These are phyloP conservation scores for Ocimum tenuiflorum DNA, from an alignment of 257 asterid species.

Conservation along the genomic window DNA sequence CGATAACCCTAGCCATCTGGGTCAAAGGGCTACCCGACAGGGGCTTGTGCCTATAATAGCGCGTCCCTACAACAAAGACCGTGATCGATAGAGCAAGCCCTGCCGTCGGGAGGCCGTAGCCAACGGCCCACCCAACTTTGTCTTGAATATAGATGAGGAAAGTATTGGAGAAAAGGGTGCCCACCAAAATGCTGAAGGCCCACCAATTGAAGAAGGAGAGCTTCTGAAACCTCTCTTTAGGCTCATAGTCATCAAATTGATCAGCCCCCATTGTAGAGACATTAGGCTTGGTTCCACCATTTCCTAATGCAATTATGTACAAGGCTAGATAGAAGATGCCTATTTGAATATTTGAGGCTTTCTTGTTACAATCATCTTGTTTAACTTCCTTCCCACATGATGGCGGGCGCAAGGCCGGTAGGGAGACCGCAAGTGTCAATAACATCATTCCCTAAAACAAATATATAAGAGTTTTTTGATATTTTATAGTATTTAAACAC, in stretches of 20 bases:
- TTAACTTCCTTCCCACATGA: constrained; percentile 33
- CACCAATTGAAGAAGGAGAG: constrained; percentile 18
- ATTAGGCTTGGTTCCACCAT: constrained; percentile 80
- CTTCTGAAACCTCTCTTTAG: constrained; percentile 50
- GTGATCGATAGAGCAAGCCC: constrained; percentile 43
- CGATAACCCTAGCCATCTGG: constrained; percentile 53
- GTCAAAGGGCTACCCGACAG: constrained; percentile 49
- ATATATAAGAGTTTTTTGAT: no score
- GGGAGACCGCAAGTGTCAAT: constrained; percentile 44
- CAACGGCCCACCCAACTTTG: constrained; percentile 44
- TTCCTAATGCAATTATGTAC: constrained; percentile 57
- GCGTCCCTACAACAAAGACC: constrained; percentile 45
- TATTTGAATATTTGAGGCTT: constrained; percentile 36
- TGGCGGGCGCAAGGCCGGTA: constrained; percentile 43
- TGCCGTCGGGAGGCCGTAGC: constrained; percentile 47
- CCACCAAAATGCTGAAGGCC: constrained; percentile 63
- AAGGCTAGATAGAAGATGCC: constrained; percentile 47
- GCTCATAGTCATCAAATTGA: constrained; percentile 56
- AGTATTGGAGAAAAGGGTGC: constrained; percentile 53
- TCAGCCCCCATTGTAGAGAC: constrained; percentile 80
- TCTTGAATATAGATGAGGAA: constrained; percentile 56
- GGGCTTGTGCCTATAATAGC: constrained; percentile 45
- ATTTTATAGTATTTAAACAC: no score
- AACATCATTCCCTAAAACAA: constrained; percentile 50
- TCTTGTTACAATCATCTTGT: constrained; percentile 28